Evolutionary conservation across 306 rosid species (phyloP).

Genomic region (Sicyos edulis): DNA sequence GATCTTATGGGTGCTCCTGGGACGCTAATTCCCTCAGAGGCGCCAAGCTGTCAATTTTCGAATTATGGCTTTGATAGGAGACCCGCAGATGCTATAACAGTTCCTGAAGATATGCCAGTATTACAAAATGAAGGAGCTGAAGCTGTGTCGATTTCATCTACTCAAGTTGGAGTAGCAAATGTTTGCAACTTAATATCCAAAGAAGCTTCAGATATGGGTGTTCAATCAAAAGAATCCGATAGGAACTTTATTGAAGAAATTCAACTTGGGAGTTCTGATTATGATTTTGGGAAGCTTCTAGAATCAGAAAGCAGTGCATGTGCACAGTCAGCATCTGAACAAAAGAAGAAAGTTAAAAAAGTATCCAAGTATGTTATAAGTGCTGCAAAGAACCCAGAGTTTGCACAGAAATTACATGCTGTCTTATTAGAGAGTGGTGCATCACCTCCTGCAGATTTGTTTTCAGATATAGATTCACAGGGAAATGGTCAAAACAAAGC

Average conservation of each 20-base stretch:
- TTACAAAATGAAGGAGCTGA: constrained; percentile 36
- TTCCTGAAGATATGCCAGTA: constrained; percentile 34
- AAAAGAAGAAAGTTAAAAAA: constrained; percentile 72
- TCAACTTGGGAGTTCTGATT: constrained; percentile 36
- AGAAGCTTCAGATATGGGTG: constrained; percentile 36
- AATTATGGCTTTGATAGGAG: constrained; percentile 67
- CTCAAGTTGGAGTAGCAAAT: constrained; percentile 32
- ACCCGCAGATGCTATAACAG: constrained; percentile 43
- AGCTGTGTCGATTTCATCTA: constrained; percentile 33
- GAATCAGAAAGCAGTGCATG: constrained; percentile 27
- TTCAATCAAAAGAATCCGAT: constrained; percentile 37
- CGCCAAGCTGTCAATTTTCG: constrained; percentile 78
- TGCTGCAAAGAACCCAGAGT: constrained; percentile 85
- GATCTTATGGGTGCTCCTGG: constrained; percentile 99
- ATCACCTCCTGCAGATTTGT: constrained; percentile 82
- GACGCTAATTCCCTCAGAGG: constrained; percentile 87
- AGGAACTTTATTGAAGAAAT: constrained; percentile 31
- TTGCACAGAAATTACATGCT: constrained; percentile 76
- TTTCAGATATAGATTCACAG: constrained; percentile 59
- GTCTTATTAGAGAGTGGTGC: constrained; percentile 91
- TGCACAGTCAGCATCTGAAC: constrained; percentile 57
- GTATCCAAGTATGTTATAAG: constrained; percentile 77
- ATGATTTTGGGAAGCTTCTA: constrained; percentile 37
- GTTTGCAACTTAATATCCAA: constrained; percentile 39
- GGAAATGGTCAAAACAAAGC: constrained; percentile 37